Base-by-base conservation (phyloP, 225 moss, liverwort and hornwort species). In the Antitrichia curtipendula region DNA sequence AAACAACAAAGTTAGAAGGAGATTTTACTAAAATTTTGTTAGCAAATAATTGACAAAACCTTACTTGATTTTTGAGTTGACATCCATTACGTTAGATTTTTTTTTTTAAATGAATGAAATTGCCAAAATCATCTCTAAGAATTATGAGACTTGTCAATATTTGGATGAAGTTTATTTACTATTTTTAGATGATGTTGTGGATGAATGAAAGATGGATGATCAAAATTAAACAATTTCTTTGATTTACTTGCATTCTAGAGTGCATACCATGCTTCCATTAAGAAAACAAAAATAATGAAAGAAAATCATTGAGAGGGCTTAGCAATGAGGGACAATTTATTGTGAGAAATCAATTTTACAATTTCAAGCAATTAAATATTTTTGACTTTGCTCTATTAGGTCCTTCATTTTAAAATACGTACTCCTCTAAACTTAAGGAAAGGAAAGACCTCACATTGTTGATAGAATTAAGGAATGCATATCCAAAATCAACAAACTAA, bases 251-350 rank as follows among this genome's bases (percentile, higher is more conserved):
- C 29, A 45, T 49, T 74, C 2, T 31, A 49, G 7, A 4, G 4
- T 4, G 20, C 1, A 0, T 74, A 10, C 2, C 0, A 5, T 0
- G 0, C 10, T 31, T 74, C 7, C n/a, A n/a, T n/a, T n/a, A n/a
- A n/a, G n/a, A n/a, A n/a, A n/a, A n/a, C n/a, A n/a, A n/a, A n/a
- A n/a, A n/a, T n/a, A n/a, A n/a, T n/a, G n/a, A n/a, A n/a, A n/a
- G n/a, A n/a, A n/a, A 49, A 4, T 11, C 4, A 32, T 8, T 74
- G 0, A 7, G 7, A 47, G 9, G 74, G 12, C 7, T 20, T 29
- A 52, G 32, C 11, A 32, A 36, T 5, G 12, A 74, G 1, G 5
- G 7, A 52, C 5, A 19, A 7, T 38, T 56, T 38, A 5, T 78
- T 38, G 54, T 56, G 2, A 53, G 3, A 16, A 4, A 56, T 17